Base-by-base conservation (phyloP, 257 asterid genomes). In the Jacaranda copaia region DNA sequence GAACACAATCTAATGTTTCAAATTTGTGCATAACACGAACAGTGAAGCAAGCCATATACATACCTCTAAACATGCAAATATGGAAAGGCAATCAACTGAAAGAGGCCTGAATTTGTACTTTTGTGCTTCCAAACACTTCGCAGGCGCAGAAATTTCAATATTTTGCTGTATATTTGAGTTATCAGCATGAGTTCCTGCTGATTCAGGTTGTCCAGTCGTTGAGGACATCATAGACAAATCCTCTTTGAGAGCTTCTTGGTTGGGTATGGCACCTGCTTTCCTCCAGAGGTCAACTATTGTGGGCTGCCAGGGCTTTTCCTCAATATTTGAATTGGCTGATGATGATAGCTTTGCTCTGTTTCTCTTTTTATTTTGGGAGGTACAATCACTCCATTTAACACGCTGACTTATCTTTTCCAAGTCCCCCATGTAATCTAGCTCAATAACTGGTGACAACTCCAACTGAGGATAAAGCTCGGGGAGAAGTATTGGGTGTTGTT, bases 81-180 rank as follows among this genome's bases (percentile, higher is more conserved):
- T 85, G 75, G 88, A 72, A 84, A 87, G 79, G 81, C 97, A 91
- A 66, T 86, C 90, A 58, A 83, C 83, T 62, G 79, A 84, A 84
- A 93, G 92, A 77, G 92, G 96, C 91, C 98, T 88, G 89, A 91
- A 89, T 68, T 88, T 93, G 88, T 83, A 69, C 77, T 82, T 85
- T 78, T 93, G 98, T 64, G 86, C 86, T 82, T 91, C 96, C 60
- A 93, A 76, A 73, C 71, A 77, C 85, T 82, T 86, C 39, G 81
- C 68, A 76, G 86, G 85, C 42, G 85, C 83, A 77, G 90, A 91
- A 52, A 91, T 73, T 72, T 93, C 94, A 45, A 91, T 46, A 76
- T 52, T 61, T 73, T 76, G 80, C 48, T 82, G 73, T 15, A 77
- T 25, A 72, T 75, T 82, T 55, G 68, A 78, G 76, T 80, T 86